Percentiles rank a stretch among this genome's conserved stretches.
These are phyloP conservation scores for Auricularia sp. DNA, from an alignment of 768 basidiomycete genomes.

Conservation along the genomic window DNA sequence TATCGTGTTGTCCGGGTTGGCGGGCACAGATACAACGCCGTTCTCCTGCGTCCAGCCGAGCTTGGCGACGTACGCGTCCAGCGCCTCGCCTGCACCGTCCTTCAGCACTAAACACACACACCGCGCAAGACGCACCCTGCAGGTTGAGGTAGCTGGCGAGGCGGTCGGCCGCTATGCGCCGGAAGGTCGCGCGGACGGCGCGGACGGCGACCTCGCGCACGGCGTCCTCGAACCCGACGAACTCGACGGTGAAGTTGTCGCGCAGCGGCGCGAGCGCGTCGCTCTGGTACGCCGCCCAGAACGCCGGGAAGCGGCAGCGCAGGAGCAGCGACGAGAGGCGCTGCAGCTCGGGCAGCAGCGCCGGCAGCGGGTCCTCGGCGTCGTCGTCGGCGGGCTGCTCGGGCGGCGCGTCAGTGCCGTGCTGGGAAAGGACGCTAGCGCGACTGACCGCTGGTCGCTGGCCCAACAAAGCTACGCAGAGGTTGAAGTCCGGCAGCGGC, in stretches of 20 bases:
- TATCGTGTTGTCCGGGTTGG: slow-evolving; percentile 83
- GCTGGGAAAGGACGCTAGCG: neutral
- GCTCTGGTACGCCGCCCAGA: slow-evolving; percentile 71
- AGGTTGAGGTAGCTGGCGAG: slow-evolving; percentile 65
- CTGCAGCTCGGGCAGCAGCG: slow-evolving; percentile 58
- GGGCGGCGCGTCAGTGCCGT: neutral
- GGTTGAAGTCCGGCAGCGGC: slow-evolving; percentile 87
- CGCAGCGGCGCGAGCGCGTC: slow-evolving; percentile 59
- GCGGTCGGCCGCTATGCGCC: slow-evolving; percentile 55
- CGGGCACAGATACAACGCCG: slow-evolving; percentile 57
- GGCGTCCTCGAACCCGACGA: slow-evolving; percentile 74
- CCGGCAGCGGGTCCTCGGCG: slow-evolving; percentile 68
- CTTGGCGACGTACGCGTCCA: slow-evolving; percentile 50
- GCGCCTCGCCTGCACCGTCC: slow-evolving; percentile 36
- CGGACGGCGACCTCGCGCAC: slow-evolving; percentile 68
- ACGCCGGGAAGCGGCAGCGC: slow-evolving; percentile 80
- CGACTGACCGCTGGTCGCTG: slow-evolving; percentile 36
- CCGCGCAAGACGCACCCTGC: slow-evolving; percentile 32
- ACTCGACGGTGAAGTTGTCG: slow-evolving; percentile 81
- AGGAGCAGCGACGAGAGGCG: slow-evolving; percentile 60
- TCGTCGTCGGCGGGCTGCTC: slow-evolving; percentile 20
- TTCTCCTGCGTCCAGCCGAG: slow-evolving; percentile 61
- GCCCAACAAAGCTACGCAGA: slow-evolving; percentile 86
- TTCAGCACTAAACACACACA: neutral
- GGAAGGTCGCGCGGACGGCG: slow-evolving; percentile 72